Evolutionary conservation across 2,329 filamentous ascomycete genomes (phyloP).

Genomic region (Helotiales sp.): DNA sequence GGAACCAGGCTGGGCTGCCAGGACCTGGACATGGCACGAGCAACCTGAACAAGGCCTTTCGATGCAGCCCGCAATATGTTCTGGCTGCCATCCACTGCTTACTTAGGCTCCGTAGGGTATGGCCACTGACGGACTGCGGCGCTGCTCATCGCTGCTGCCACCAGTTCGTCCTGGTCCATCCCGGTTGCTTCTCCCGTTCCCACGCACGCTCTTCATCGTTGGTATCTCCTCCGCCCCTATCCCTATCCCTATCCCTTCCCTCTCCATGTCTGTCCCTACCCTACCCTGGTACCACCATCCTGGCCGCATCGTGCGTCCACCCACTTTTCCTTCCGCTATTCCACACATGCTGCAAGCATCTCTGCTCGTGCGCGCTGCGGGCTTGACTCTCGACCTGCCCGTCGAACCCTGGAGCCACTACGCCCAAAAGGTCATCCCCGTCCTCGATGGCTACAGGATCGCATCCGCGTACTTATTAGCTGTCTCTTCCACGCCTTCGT

Average conservation of each 20-base stretch:
- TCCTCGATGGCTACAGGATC: neutral
- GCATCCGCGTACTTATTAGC: neutral
- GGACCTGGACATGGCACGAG: too few relatives aligned
- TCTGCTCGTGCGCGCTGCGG: neutral
- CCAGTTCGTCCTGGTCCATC: slow-evolving; percentile 7
- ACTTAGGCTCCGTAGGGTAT: too few relatives aligned
- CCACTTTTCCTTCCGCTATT: neutral
- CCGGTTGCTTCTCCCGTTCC: slow-evolving; percentile 4
- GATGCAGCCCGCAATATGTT: too few relatives aligned
- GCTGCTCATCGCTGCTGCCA: slow-evolving; percentile 1
- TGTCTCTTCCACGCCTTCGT: neutral
- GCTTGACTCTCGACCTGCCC: neutral
- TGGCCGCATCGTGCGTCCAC: slow-evolving; percentile 1
- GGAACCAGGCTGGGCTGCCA: too few relatives aligned
- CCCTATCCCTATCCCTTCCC: neutral
- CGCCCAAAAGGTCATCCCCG: neutral
- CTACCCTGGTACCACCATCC: neutral
- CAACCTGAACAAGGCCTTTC: too few relatives aligned
- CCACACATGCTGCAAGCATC: neutral
- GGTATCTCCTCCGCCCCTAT: neutral
- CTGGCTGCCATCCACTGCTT: too few relatives aligned
- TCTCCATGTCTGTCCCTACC: neutral
- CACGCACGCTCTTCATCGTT: neutral
- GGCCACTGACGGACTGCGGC: too few relatives aligned
- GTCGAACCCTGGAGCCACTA: neutral